Evolutionary conservation across 257 asterid species (phyloP), one percentile per base, ranked within the genome.

Genomic region (Ilex aquifolium): DNA sequence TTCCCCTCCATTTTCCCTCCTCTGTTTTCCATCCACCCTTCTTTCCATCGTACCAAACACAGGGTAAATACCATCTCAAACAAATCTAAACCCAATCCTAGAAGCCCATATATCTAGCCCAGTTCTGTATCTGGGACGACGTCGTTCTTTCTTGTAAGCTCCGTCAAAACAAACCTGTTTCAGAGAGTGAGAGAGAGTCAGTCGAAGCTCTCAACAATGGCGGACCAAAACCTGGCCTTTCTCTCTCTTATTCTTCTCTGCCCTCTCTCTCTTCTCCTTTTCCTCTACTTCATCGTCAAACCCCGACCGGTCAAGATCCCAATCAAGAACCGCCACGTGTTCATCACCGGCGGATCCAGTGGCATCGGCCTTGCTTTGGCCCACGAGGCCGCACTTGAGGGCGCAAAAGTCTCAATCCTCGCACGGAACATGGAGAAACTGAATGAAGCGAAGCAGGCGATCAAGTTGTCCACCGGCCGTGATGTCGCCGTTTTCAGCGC

Each of bases 321-420:
- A 53, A 70, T 93, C 74, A 93, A 90, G 70, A 83, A 82, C 74
- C 95, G 95, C 75, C 95, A 87, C 79, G 87, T 93, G 16, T 78
- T 93, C 86, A 90, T 93, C 79, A 81, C 97, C 55, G 99, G 99
- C 30, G 97, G 99, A 57, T 93, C 99, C 69, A 93, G 99, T 68
- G 99, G 99, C 64, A 90, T 93, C 74, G 99, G 99, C 60, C 81
- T 93, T 52, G 90, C 99, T 15, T 76, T 93, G 10, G 99, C 96
- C 13, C 91, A 77, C 68, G 83, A 74, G 59, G 90, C 95, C 74
- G 88, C 87, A 17, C 76, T 68, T 1, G 66, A 59, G 0, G 96
- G 99, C 36, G 92, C 99, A 30, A 77, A 74, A 31, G 95, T 93
- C 65, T 76, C 83, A 58, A 76, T 93, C 68, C 90, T 93, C 9